A percentile compares a stretch with the other conserved stretches of the same genome.
Conservation (phyloP, 2,329 filamentous ascomycete genomes). For the Onygenales sp. region DNA sequence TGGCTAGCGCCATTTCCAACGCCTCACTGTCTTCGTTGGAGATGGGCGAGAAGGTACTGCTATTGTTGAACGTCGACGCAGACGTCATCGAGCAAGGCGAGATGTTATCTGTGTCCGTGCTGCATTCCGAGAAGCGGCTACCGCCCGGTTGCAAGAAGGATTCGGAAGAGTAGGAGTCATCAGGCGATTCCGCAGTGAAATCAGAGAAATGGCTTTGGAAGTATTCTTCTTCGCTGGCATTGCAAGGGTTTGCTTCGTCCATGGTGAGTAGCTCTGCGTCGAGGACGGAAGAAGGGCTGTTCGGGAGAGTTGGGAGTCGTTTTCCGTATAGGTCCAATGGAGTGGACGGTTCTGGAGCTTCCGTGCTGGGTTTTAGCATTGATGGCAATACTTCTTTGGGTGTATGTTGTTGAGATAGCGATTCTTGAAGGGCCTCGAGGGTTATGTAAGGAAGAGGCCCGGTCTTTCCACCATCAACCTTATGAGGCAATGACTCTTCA, state of each 20-base stretch:
- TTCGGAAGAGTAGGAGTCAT: conserved; percentile 15
- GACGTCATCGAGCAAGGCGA: conserved; percentile 30
- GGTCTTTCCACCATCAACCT: not conserved
- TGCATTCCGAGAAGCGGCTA: conserved; percentile 34
- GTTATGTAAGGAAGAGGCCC: not conserved
- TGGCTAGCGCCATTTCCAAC: not conserved
- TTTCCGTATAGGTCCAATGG: conserved; percentile 25
- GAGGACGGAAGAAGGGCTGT: conserved; percentile 37
- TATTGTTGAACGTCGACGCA: conserved; percentile 22
- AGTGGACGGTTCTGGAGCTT: conserved; percentile 14
- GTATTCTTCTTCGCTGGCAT: not conserved
- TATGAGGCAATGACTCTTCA: not conserved
- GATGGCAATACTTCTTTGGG: not conserved
- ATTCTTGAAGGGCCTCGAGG: not conserved
- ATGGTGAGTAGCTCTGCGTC: conserved; percentile 30
- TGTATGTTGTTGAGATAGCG: not conserved
- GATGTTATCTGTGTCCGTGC: conserved; percentile 26
- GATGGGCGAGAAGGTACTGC: not conserved
- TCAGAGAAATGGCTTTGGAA: conserved; percentile 35
- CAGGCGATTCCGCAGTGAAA: conserved; percentile 24
- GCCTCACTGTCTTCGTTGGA: not conserved
- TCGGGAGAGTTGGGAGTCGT: conserved; percentile 36
- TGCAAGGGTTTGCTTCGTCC: conserved; percentile 22
- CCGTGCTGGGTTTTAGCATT: too few relatives aligned
- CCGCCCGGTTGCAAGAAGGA: conserved; percentile 17